Base-by-base conservation (phyloP, 1,139 yeast genomes). In the Lodderomyces orthopsilosis region DNA sequence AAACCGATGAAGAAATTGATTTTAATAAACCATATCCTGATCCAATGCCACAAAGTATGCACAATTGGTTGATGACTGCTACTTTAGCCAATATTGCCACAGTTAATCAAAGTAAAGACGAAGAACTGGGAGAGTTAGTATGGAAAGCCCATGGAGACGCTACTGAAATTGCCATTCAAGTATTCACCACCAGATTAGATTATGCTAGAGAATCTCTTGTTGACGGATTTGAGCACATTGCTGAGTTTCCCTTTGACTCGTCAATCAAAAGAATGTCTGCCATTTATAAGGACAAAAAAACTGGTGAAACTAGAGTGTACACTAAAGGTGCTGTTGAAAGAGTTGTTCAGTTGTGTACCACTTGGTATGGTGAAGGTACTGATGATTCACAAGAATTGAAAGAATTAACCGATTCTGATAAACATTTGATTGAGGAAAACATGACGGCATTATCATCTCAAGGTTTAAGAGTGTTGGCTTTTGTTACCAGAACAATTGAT, bases 111-210 rank as follows among this genome's bases (percentile, higher is more conserved):
- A 67, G 68, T 34, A 55, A 57, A 21, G 67, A 66, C 43, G 68
- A 61, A 34, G 70, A 68, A 24, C 58, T 66, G n/a, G 72, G 70
- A 6, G 70, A 64, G 37, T 22, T 44, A 13, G 37, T 40, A 23
- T 86, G 94, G 93, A 79, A 78, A 53, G 89, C 88, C 13, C 83
- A 81, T 55, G 95, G 94, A 43, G 95, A 86, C 58, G 90, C 95
- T 32, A 86, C 95, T 2, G 95, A 86, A 63, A 79, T 84, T 55
- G 93, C 95, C 12, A 82, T 86, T 49, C 87, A 85, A 56, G 90
- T 86, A 0, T 85, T 85, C 58, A 75, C 80, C 14, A 65, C 78
- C 33, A 71, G 93, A 51, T 61, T 82, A 38, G 76, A 74, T 23
- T 74, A 62, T 55, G 67, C 68, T 8, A 72, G 88, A 52, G 66